Evolutionary conservation across 2,329 filamentous ascomycete species (phyloP), one percentile per base, ranked within the genome.

Genomic region (Waltergamsia citrina): DNA sequence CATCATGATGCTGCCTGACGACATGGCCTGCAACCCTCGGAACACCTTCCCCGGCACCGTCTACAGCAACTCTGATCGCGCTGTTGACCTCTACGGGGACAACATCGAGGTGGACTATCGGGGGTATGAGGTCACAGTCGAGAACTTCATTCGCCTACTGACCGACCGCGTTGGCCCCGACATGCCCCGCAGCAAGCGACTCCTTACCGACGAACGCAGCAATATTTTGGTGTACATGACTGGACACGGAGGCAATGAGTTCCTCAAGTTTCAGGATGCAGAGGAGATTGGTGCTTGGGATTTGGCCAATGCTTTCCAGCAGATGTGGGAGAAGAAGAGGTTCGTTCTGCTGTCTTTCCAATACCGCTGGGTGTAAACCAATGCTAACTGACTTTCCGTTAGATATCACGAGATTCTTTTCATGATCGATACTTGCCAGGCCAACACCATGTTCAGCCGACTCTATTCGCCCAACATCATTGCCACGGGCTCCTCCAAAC

Each of bases 271-370:
- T 51, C 92, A 98, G 58, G 92, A 98, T 48, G 85, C 87, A 6
- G 92, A 98, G 57, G 92, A 98, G 61, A 96, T 98, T 44, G 88
- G 86, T 36, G 87, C 87, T 0, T 95, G 93, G 56, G 92, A 98
- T 61, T 66, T 98, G 37, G 92, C 93, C 5, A 86, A 98, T 58
- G 92, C 92, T 0, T 96, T 98, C 56, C 87, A 93, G 60, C 90
- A 98, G 67, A 98, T 98, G 92, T 95, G 88, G 85, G 92, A 98
- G 71, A 98, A 98, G 77, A 93, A 93, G 66, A 81, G 92, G 67
- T 80, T 57, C n/a, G 54, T 30, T n/a, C 22, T 25, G 5, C 27
- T 24, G 7, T 17, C 21, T 19, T 14, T 27, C n/a, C 22, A 8
- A 24, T 28, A 43, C 18, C 14, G 30, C 10, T 5, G 23, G 10